Base-by-base conservation (phyloP, 345 rosid genomes). In the Boechera retrofracta region DNA sequence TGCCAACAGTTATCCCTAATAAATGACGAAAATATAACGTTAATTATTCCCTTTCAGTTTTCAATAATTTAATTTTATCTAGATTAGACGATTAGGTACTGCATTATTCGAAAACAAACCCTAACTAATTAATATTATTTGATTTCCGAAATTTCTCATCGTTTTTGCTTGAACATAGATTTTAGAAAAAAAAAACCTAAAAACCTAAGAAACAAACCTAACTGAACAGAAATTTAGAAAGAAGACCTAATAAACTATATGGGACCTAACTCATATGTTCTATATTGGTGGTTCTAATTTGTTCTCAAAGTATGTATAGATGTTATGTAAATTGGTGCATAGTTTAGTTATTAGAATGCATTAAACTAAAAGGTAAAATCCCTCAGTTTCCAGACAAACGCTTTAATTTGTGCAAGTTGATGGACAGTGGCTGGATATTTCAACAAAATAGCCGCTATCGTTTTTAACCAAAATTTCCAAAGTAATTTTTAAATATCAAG, bases 171-270 rank as follows among this genome's bases (percentile, higher is more conserved):
- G 7, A 29, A 26, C 64, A 54, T 7, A 64, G 33, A 15, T 15
- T 56, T 67, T 67, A 67, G 67, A 24, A 44, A 36, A 39, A 38
- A 2, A 59, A 38, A 2, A 59, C 79, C 52, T 39, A 59, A 53
- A 21, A 59, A 12, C 45, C 7, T 36, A 55, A 24, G 21, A 66
- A 15, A 56, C 51, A 74, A 56, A 66, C 78, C 73, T 67, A 75
- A 49, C 61, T 48, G 39, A 75, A 56, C 58, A 47, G n/a, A 38
- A 7, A n/a, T 33, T 57, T 13, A 28, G 68, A 18, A 49, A 49
- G 9, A 55, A 28, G 4, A 59, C 68, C 73, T 67, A 38, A 48
- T 18, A 45, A 13, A 21, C 2, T 54, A 36, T 33, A 57, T 11
- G 21, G 65, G 15, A 64, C 77, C 71, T 53, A 73, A 64, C 7